These are phyloP conservation scores for Paramecium sexaurelia DNA, from an alignment of 73 alveolate species.

Conservation along the genomic window DNA sequence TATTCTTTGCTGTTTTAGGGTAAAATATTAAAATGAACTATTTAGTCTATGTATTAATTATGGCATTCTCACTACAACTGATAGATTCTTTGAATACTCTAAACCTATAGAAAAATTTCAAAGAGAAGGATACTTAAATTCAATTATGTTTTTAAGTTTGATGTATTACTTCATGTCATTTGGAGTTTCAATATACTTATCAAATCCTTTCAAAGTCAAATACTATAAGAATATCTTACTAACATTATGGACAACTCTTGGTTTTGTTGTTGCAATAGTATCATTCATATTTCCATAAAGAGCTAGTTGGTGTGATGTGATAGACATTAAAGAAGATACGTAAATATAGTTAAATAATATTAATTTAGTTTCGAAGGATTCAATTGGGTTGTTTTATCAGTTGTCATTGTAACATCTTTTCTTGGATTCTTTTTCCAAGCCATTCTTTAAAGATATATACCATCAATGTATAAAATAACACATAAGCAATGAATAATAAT, in stretches of 20 bases:
- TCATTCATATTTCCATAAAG: not conserved
- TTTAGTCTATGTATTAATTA: not conserved
- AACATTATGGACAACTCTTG: not conserved
- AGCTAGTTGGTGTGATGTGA: not conserved
- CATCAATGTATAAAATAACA: constrained; percentile 23
- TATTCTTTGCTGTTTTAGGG: constrained; percentile 33
- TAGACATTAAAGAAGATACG: not conserved
- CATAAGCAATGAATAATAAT: not conserved
- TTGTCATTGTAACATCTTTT: not conserved
- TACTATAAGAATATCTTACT: constrained; percentile 6
- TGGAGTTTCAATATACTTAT: not conserved
- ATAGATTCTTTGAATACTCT: not conserved
- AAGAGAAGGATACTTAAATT: constrained; percentile 3
- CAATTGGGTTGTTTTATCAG: constrained; percentile 2
- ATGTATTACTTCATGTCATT: constrained; percentile 32
- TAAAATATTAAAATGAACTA: not conserved
- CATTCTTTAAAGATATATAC: not conserved
- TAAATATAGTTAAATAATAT: not conserved
- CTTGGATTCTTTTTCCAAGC: not conserved
- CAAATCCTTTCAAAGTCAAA: constrained; percentile 38
- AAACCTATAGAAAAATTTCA: not conserved
- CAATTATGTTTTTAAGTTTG: constrained; percentile 24
- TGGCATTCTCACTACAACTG: not conserved
- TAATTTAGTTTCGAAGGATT: not conserved
- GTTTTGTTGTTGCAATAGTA: constrained; percentile 6